phyloP scores from a whole-genome alignment of 2,329 filamentous ascomycete species.

The Trichoderma asperellum region DNA sequence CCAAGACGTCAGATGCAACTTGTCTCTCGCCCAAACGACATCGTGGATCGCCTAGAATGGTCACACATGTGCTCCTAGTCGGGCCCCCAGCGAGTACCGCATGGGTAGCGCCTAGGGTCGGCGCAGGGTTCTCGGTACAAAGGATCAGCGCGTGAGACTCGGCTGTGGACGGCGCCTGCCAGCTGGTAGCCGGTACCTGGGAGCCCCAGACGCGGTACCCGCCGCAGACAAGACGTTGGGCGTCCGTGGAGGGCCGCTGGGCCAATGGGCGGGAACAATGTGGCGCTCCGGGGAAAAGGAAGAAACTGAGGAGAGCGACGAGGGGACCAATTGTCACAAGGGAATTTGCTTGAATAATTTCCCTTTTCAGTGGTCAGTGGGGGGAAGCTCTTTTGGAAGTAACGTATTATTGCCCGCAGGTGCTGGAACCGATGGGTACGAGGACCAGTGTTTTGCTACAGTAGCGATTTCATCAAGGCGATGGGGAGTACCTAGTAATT shows the following conservation, averaged over 20 bases:
- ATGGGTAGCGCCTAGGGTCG: background rate
- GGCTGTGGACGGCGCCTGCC: background rate
- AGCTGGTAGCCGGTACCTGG: slow-evolving; percentile 1
- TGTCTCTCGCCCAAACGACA: background rate
- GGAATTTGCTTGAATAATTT: background rate
- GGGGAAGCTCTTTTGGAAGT: background rate
- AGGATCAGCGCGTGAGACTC: background rate
- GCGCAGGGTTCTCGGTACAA: slow-evolving; percentile 7
- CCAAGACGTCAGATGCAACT: background rate
- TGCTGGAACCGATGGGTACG: background rate
- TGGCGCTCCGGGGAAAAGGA: slow-evolving; percentile 32
- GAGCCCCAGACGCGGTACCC: background rate
- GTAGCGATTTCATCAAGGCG: no score
- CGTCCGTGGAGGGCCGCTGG: background rate
- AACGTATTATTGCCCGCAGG: slow-evolving; percentile 4
- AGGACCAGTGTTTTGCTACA: background rate
- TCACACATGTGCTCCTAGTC: background rate
- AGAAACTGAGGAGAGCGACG: slow-evolving; percentile 8
- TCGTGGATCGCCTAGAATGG: background rate
- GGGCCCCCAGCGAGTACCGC: background rate
- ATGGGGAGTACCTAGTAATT: background rate
- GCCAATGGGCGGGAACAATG: slow-evolving; percentile 1
- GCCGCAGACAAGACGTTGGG: background rate
- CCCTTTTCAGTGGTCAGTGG: slow-evolving; percentile 12
- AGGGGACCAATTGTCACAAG: slow-evolving; percentile 1